A percentile compares a stretch with the other conserved stretches of the same genome.
phyloP scores from a whole-genome alignment of 1,284 basidiomycete genomes.

The Ganoderma lucidum region DNA sequence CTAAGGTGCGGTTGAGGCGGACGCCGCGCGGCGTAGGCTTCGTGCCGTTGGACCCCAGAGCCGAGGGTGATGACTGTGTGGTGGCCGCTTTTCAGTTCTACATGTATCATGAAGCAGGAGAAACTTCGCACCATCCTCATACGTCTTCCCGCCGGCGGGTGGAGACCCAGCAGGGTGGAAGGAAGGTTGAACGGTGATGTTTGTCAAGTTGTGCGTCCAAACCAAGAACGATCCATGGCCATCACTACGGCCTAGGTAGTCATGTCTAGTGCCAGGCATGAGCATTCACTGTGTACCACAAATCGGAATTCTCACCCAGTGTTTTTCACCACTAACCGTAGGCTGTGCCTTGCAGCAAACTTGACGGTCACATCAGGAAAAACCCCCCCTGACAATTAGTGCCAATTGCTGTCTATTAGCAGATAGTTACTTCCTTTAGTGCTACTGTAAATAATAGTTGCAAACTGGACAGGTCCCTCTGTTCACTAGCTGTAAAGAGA shows the following conservation, averaged over 20 bases:
- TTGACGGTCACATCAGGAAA: no score
- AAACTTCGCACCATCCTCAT: constrained; percentile 26
- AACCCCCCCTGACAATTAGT: no score
- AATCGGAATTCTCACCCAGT: constrained; percentile 46
- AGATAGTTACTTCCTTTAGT: no score
- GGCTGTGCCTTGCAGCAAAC: constrained; percentile 48
- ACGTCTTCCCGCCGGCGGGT: constrained; percentile 9
- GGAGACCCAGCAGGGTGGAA: constrained; percentile 35
- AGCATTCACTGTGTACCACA: background rate
- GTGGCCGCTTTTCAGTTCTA: background rate
- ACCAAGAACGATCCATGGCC: constrained; percentile 35
- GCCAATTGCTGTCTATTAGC: no score
- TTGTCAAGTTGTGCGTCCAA: constrained; percentile 39
- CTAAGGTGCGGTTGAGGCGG: constrained; percentile 33
- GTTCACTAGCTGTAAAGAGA: no score
- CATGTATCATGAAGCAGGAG: background rate
- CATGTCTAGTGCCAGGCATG: constrained; percentile 28
- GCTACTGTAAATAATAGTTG: no score
- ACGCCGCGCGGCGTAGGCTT: constrained; percentile 49
- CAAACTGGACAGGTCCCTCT: no score
- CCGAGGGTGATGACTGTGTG: constrained; percentile 48
- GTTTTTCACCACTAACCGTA: constrained; percentile 57
- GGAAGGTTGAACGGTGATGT: constrained; percentile 37
- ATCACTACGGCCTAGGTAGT: constrained; percentile 36
- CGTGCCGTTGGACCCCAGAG: constrained; percentile 55